phyloP scores from a whole-genome alignment of 306 rosid species.

The Chamaecrista fasciculata region DNA sequence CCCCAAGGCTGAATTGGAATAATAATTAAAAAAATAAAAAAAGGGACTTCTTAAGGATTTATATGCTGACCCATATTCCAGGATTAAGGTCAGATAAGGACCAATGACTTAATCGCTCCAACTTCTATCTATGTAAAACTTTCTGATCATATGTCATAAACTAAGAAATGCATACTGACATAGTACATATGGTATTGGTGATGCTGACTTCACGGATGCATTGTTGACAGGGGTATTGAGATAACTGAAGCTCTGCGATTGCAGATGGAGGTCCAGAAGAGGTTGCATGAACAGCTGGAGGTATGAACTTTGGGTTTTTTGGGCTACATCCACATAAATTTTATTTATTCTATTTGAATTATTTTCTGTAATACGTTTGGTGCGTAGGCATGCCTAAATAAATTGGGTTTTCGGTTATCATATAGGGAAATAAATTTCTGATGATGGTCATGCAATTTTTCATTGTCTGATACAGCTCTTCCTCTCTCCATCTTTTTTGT shows the following conservation, averaged over 20 bases:
- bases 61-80: conserved; percentile 13
- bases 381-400: background rate
- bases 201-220: conserved; percentile 23
- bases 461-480: conserved; percentile 17
- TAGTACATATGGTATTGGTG: conserved; percentile 23
- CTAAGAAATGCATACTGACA: background rate
- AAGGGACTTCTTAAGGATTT: conserved; percentile 16
- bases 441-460: background rate
- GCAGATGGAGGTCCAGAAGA: conserved; percentile 99
- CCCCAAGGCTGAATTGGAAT: background rate
- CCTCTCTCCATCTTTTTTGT: background rate
- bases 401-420: background rate
- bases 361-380: background rate
- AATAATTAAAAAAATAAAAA: conserved; percentile 3
- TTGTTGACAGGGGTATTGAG: conserved; percentile 71
- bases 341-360: background rate
- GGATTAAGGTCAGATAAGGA: conserved; percentile 14
- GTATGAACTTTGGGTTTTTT: conserved; percentile 40
- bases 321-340: background rate
- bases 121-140: background rate
- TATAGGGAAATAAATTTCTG: background rate
- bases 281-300: conserved; percentile 96
- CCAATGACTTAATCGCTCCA: conserved; percentile 13
- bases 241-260: conserved; percentile 97
- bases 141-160: conserved; percentile 12